A percentile compares a stretch with the other conserved stretches of the same genome.
phyloP scores from a whole-genome alignment of 176 grass and related monocot species.

The Tillandsia fasciculata region DNA sequence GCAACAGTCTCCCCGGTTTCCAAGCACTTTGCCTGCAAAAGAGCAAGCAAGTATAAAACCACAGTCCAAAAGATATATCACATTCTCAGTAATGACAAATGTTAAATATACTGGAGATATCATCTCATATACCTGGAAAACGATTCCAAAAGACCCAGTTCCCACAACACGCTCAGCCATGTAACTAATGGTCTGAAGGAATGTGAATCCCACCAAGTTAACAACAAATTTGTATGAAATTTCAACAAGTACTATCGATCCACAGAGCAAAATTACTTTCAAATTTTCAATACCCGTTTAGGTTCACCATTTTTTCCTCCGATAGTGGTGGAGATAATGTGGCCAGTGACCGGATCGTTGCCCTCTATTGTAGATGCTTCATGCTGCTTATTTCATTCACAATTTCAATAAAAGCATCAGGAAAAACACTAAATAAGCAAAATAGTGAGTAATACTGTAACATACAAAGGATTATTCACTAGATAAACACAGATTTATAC shows the following conservation, averaged over 20 bases:
- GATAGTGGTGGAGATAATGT: conserved; percentile 98
- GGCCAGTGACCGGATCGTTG: conserved; percentile 64
- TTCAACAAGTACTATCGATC: neutral
- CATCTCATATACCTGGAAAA: conserved; percentile 44
- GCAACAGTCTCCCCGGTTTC: conserved; percentile 54
- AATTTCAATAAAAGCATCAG: neutral
- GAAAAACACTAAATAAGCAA: conserved; percentile 3
- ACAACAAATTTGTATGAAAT: neutral
- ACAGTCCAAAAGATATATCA: neutral
- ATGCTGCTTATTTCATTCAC: conserved; percentile 17
- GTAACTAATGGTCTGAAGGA: conserved; percentile 61
- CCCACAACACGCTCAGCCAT: conserved; percentile 71
- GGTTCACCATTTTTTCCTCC: conserved; percentile 98
- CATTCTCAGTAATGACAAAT: neutral
- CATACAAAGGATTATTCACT: no score
- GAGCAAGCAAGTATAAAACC: conserved; percentile 1
- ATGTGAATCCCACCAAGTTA: neutral
- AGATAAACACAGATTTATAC: no score
- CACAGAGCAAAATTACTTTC: neutral
- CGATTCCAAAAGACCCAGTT: conserved; percentile 74
- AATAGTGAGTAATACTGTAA: neutral
- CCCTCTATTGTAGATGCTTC: conserved; percentile 34
- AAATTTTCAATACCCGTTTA: conserved; percentile 54
- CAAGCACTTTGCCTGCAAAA: conserved; percentile 53
- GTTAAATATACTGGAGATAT: neutral